A percentile compares a stretch with the other conserved stretches of the same genome.
phyloP scores from a whole-genome alignment of 164 flowering plant species.

The Umbilicus rupestris region DNA sequence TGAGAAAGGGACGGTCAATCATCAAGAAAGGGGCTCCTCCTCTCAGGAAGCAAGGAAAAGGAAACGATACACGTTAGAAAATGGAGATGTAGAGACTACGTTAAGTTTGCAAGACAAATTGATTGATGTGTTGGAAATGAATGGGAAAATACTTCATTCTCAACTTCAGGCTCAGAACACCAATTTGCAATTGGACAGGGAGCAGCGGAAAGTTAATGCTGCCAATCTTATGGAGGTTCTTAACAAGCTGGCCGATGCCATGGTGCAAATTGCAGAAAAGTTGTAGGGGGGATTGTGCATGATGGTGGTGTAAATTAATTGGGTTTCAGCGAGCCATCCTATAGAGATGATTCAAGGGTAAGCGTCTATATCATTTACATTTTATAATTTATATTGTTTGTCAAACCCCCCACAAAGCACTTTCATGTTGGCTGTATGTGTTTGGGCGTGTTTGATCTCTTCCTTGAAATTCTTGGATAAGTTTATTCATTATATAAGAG shows the following conservation, averaged over 20 bases:
- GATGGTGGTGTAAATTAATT: background rate
- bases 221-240: constrained; percentile 55
- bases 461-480: no score
- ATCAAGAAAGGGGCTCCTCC: constrained; percentile 43
- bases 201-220: constrained; percentile 55
- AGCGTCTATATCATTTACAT: background rate
- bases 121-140: constrained; percentile 51
- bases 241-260: constrained; percentile 70
- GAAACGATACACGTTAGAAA: constrained; percentile 27
- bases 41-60: constrained; percentile 53
- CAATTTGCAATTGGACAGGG: constrained; percentile 47
- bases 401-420: no score
- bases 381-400: background rate
- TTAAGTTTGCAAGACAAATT: constrained; percentile 34
- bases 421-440: background rate
- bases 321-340: background rate
- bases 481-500: no score
- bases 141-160: constrained; percentile 42
- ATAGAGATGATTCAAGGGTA: background rate
- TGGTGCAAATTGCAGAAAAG: constrained; percentile 73
- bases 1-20: constrained; percentile 29
- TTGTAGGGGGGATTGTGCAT: constrained; percentile 26
- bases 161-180: constrained; percentile 69
- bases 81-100: constrained; percentile 25
- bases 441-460: background rate